Base-by-base conservation (phyloP, 495 filamentous ascomycete genomes). In the Aspergillus saccharolyticus region DNA sequence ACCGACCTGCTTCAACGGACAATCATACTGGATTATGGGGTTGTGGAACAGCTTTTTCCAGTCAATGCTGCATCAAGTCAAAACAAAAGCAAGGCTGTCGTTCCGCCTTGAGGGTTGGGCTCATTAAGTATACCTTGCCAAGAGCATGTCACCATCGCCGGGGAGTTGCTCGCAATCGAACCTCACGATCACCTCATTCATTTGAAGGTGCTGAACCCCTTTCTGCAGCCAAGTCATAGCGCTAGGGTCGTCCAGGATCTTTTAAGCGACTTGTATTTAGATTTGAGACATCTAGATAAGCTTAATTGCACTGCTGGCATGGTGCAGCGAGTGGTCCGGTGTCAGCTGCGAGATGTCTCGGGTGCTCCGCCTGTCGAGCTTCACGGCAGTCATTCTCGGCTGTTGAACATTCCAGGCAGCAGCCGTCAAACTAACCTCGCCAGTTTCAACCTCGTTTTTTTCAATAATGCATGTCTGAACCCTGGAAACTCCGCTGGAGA, bases 121-220 rank as follows among this genome's bases (percentile, higher is more conserved):
- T 54, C 60, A 58, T 66, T 63, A 60, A 63, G 39, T 57, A 60
- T 19, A 14, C 39, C 33, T 17, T 59, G 72, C 72, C 70, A 75
- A 75, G 72, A 63, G 57, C 50, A 42, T 63, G 60, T 63, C 55
- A 64, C 49, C 22, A 42, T 43, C 16, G 19, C 21, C 10, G 19
- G 20, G n/a, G 8, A 47, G 8, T 56, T 43, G 62, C 58, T 72
- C 72, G 72, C 72, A 62, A 75, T 75, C 61, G 65, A 53, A 54
- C 57, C 51, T 44, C 57, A 55, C 60, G 54, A 75, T 73, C 72
- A 75, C 72, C 66, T 75, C 72, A 74, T 69, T 50, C 30, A n/a
- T n/a, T 43, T 44, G 44, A 28, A 10, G 14, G 47, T 39, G 33
- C 12, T 15, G 33, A 39, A 15, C 33, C 33, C 33, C 33, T 39